Base-by-base conservation (phyloP, 495 filamentous ascomycete genomes). In the Cetradonia linearis region DNA sequence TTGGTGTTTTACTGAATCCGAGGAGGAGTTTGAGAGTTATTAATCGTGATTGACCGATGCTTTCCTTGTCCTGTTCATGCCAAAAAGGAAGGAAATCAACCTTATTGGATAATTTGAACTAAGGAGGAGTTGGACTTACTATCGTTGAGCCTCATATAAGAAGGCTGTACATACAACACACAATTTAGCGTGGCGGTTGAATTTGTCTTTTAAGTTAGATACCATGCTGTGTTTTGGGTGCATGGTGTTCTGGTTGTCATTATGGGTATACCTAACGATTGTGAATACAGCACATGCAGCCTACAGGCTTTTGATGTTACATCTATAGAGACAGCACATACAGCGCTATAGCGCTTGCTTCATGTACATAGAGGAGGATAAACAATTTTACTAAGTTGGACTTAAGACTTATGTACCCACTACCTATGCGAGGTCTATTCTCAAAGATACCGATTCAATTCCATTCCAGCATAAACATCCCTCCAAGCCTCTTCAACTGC, bases 1-100 rank as follows among this genome's bases (percentile, higher is more conserved):
- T 86, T 63, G 85, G 82, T 47, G 86, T 89, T 23, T 69, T 89
- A 64, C 65, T 89, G 70, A 84, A 83, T 61, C 86, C 86, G 58
- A 78, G 84, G 67, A 76, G 87, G 66, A 88, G 85, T 64, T 72
- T 90, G 72, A 71, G 84, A 67, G 85, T 89, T 42, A 83, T 88
- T 18, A 90, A 90, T 74, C 66, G 68, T n/a, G 68, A 70, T 57
- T 70, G 56, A 68, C 3, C 6, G 6, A 33, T 36, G 30, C 20
- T 46, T 11, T 46, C 1, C 14, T n/a, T 34, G n/a, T 28, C 6
- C 42, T 10, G n/a, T 23, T 25, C 30, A 25, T 27, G 13, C 37
- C 10, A 20, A 8, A 30, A 40, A 38, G 14, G 7, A 14, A 20
- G 10, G 14, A 37, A 2, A 13, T 38, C 18, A 5, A 30, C 23